Evolutionary conservation across 345 rosid genomes (phyloP).

Genomic region (Ceriops decandra): DNA sequence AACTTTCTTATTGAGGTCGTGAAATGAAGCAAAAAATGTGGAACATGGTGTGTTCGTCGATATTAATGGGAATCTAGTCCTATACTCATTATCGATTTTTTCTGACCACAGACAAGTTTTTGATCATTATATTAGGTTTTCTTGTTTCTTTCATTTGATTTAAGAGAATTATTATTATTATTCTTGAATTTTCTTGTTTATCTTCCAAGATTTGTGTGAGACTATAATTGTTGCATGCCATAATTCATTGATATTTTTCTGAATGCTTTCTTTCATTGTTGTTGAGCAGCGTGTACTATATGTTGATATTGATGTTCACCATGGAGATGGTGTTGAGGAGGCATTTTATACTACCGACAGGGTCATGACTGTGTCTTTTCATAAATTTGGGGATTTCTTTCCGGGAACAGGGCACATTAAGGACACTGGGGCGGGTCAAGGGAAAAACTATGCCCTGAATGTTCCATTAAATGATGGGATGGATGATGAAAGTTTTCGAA

Average conservation of each 20-base stretch:
- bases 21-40: no score
- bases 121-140: not conserved
- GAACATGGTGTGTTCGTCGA: no score
- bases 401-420: slow-evolving; percentile 93
- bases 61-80: not conserved
- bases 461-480: slow-evolving; percentile 86
- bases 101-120: not conserved
- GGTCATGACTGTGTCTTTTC: slow-evolving; percentile 98
- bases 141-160: not conserved
- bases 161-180: not conserved
- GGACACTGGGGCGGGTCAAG: slow-evolving; percentile 64
- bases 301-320: slow-evolving; percentile 95
- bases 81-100: not conserved
- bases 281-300: slow-evolving; percentile 78
- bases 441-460: slow-evolving; percentile 88
- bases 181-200: not conserved
- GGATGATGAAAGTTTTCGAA: slow-evolving; percentile 81
- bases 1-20: no score
- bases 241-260: not conserved
- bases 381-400: slow-evolving; percentile 94
- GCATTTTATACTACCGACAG: slow-evolving; percentile 99
- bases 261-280: slow-evolving; percentile 23
- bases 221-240: not conserved
- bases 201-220: not conserved
- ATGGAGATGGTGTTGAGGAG: slow-evolving; percentile 98